Conservation (phyloP, 1,139 yeast species). For the Sugiyamaella japonica region DNA sequence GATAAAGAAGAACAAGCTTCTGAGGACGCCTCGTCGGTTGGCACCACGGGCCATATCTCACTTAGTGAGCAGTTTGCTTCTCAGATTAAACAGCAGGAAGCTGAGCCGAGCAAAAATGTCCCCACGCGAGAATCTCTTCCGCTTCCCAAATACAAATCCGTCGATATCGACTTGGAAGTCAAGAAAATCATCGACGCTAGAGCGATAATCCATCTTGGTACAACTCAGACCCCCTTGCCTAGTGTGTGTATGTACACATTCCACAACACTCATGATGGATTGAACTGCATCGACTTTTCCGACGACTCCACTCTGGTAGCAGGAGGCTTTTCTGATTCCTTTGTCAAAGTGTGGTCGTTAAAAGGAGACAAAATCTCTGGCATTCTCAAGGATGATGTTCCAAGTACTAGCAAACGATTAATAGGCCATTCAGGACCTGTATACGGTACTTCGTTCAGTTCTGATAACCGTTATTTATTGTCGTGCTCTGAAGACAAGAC, state of each 20-base stretch:
- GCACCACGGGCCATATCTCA: conserved; percentile 39
- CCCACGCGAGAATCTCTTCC: conserved; percentile 79
- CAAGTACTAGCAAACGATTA: conserved; percentile 53
- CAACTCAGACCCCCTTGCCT: conserved; percentile 80
- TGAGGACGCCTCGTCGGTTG: conserved; percentile 18
- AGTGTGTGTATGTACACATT: conserved; percentile 98
- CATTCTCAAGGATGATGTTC: conserved; percentile 59
- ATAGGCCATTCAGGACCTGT: conserved; percentile 96
- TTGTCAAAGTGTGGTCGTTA: conserved; percentile 86
- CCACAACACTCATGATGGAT: conserved; percentile 88
- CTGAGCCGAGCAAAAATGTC: conserved; percentile 55
- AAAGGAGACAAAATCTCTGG: conserved; percentile 84
- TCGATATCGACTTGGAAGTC: conserved; percentile 77
- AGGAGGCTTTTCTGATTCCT: conserved; percentile 92
- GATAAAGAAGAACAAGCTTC: conserved; percentile 53
- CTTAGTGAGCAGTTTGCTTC: conserved; percentile 52
- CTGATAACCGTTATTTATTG: conserved; percentile 78
- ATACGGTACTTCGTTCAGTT: conserved; percentile 85
- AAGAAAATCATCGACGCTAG: conserved; percentile 79
- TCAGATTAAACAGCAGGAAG: conserved; percentile 40
- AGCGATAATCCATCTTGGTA: conserved; percentile 62
- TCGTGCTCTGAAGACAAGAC: conserved; percentile 92
- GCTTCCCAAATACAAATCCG: conserved; percentile 75
- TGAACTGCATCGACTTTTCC: conserved; percentile 82
- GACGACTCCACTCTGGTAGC: conserved; percentile 86